These are phyloP conservation scores for Holtermanniella nyarrowii DNA, from an alignment of 768 basidiomycete genomes.

Conservation along the genomic window DNA sequence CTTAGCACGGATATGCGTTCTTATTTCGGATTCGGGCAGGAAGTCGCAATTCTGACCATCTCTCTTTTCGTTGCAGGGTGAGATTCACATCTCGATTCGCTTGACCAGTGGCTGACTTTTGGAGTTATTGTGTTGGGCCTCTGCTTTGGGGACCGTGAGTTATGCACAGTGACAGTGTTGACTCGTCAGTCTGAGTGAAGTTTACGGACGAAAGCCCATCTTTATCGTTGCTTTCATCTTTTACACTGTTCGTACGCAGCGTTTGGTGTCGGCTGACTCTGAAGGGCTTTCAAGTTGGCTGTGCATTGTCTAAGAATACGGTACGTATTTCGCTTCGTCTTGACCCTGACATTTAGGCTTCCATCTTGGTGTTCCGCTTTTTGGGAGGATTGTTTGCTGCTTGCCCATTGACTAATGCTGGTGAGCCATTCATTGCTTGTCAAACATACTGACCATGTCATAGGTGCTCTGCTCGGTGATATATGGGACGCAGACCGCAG, in stretches of 20 bases:
- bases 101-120: no score
- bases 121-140: conserved; percentile 40
- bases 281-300: conserved; percentile 41
- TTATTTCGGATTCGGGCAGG: conserved; percentile 32
- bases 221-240: conserved; percentile 40
- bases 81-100: no score
- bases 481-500: conserved; percentile 41
- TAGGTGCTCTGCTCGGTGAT: conserved; percentile 40
- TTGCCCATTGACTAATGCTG: conserved; percentile 43
- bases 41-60: conserved; percentile 34
- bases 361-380: conserved; percentile 43
- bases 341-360: no score
- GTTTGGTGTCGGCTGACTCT: no score
- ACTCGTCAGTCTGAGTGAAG: conserved; percentile 23
- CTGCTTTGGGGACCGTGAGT: conserved; percentile 39
- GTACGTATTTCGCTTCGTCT: no score
- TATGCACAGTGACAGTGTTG: not conserved
- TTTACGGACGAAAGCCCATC: conserved; percentile 41
- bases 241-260: no score
- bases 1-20: conserved; percentile 17
- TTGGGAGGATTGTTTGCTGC: conserved; percentile 41
- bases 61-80: conserved; percentile 36
- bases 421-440: no score
- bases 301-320: conserved; percentile 41
- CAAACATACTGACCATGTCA: no score